Percentiles rank a stretch among this genome's conserved stretches.
Evolutionary conservation across 495 filamentous ascomycete genomes (phyloP).

Genomic region (Podospora anserina): DNA sequence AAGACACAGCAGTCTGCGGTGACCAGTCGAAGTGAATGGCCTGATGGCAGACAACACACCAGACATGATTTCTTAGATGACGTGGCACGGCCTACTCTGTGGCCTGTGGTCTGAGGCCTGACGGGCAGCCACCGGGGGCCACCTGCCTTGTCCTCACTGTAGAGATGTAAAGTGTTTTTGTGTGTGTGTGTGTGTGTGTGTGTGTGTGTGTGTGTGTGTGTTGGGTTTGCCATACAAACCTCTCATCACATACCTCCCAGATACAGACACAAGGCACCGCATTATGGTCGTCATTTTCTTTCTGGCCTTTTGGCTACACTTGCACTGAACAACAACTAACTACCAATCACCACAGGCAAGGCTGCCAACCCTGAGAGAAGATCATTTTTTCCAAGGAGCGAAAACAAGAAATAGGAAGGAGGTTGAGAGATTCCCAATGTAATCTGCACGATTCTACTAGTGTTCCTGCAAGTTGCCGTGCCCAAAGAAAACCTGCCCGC

Average conservation of each 20-base stretch:
- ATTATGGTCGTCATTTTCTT: not conserved
- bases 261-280: not conserved
- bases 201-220: not conserved
- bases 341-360: not conserved
- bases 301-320: not conserved
- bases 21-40: not conserved
- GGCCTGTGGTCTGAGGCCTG: not conserved
- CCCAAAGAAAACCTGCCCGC: not conserved
- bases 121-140: not conserved
- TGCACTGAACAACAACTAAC: not conserved
- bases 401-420: not conserved
- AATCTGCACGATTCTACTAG: not conserved
- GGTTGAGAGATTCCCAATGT: not conserved
- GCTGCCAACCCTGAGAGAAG: not conserved
- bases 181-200: too few species aligned
- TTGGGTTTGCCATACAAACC: not conserved
- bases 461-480: not conserved
- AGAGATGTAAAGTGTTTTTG: not conserved
- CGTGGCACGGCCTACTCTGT: conserved; percentile 3
- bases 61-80: not conserved
- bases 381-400: not conserved
- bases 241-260: not conserved
- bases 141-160: not conserved
- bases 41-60: conserved; percentile 6
- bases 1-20: conserved; percentile 3